Evolutionary conservation across 2,329 filamentous ascomycete species (phyloP).

Genomic region (Huntiella abstrusa): DNA sequence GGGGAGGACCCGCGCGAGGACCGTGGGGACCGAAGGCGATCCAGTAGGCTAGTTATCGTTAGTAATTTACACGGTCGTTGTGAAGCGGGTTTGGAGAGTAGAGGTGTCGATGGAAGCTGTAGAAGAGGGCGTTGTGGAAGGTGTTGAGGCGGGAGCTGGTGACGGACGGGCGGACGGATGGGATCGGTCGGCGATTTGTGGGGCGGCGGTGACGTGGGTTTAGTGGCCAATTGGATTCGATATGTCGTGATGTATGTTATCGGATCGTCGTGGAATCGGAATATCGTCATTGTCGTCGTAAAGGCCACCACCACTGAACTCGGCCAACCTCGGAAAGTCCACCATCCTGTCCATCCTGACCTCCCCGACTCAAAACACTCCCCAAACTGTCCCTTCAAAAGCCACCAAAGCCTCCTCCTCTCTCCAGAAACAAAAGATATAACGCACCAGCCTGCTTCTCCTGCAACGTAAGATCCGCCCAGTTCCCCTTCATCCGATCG

Average conservation of each 20-base stretch:
- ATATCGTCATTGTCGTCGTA: too few species aligned
- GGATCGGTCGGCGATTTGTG: not conserved
- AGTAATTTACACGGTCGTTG: not conserved
- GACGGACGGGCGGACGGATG: not conserved
- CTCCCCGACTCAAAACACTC: not conserved
- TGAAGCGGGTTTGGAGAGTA: not conserved
- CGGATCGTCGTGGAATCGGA: too few species aligned
- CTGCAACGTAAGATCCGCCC: slow-evolving; percentile 82
- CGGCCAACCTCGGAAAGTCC: too few species aligned
- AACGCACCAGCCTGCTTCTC: slow-evolving; percentile 98
- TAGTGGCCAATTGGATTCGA: too few species aligned
- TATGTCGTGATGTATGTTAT: too few species aligned
- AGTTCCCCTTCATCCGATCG: slow-evolving; percentile 97
- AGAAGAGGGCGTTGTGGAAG: not conserved
- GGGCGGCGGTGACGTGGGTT: too few species aligned
- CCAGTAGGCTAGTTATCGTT: slow-evolving; percentile 64
- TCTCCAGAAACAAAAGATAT: slow-evolving; percentile 3
- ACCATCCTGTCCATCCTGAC: not conserved
- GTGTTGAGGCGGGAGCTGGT: not conserved
- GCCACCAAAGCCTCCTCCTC: not conserved
- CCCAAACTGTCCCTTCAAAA: not conserved
- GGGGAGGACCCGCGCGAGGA: slow-evolving; percentile 63
- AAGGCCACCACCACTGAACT: too few species aligned
- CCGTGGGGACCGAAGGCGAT: slow-evolving; percentile 96
- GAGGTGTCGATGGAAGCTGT: not conserved